Evolutionary conservation across 1,284 basidiomycete genomes (phyloP), one percentile per base, ranked within the genome.

Genomic region (Ustilago vetiveriae): DNA sequence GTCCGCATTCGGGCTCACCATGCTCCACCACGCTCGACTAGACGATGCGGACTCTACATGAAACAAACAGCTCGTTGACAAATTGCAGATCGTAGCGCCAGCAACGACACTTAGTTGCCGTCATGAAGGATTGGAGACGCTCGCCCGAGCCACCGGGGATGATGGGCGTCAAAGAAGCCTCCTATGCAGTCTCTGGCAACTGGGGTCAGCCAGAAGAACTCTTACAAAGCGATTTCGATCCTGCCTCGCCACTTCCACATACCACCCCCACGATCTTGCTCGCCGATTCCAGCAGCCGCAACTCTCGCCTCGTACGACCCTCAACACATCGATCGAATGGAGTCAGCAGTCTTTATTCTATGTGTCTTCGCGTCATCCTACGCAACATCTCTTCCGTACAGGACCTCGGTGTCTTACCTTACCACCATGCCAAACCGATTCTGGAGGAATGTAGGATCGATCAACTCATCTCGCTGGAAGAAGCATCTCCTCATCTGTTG

Each of bases 381-480:
- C 72, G 77, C 32, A 74, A 79, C 49, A 39, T 64, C 29, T 44
- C 58, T 29, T 68, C 68, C 13, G 63, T 79, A 9, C 72, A 75
- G 32, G 75, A 79, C 39, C 55, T 80, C 10, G 78, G 78, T 21
- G 72, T 73, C n/a, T 72, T 77, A 56, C 75, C 78, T 5, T 80
- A 68, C 40, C 60, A 74, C 11, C 65, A 79, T 30, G 75, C 73
- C 17, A 55, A 54, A 39, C 70, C 74, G 3, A 65, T 80, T 37
- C 54, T 80, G 14, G 75, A 76, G 51, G 71, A 73, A 42, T 76
- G 73, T 37, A 49, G 69, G 3, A 62, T 76, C 19, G 72, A 75
- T n/a, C 76, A 80, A 50, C 73, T 80, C 22, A 59, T 71, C 38
- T 23, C 27, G 27, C 46, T 80, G 17, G 75, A 79, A 44, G 70